phyloP scores from a whole-genome alignment of 257 asterid species.

The Buddleja alternifolia region DNA sequence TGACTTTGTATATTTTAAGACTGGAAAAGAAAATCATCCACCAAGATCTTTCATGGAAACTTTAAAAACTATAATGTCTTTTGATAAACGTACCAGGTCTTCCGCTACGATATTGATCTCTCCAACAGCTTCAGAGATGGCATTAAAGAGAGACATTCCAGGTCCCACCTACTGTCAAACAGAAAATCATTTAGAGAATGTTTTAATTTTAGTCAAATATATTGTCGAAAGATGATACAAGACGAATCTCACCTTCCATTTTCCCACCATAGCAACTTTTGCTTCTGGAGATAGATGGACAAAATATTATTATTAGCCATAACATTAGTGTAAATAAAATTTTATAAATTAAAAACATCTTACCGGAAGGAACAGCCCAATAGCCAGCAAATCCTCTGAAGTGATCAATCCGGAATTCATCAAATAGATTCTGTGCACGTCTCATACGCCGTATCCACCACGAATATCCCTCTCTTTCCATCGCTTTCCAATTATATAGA shows the following conservation, averaged over 20 bases:
- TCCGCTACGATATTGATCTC: slow-evolving; percentile 91
- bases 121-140: slow-evolving; percentile 75
- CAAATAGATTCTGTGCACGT: slow-evolving; percentile 88
- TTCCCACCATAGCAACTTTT: slow-evolving; percentile 76
- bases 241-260: slow-evolving; percentile 80
- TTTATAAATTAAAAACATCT: slow-evolving; percentile 32
- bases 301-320: slow-evolving; percentile 18
- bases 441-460: slow-evolving; percentile 90
- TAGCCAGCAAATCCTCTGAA: slow-evolving; percentile 98
- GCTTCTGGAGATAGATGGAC: slow-evolving; percentile 65
- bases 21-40: not conserved
- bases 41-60: not conserved
- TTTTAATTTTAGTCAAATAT: slow-evolving; percentile 27
- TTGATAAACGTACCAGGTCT: slow-evolving; percentile 76
- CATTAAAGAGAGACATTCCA: slow-evolving; percentile 81
- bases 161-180: slow-evolving; percentile 86
- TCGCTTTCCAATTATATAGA: slow-evolving; percentile 92
- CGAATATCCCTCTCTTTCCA: slow-evolving; percentile 86
- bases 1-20: not conserved
- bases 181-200: slow-evolving; percentile 38
- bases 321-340: slow-evolving; percentile 22
- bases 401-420: slow-evolving; percentile 96
- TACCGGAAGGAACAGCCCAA: slow-evolving; percentile 99
- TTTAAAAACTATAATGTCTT: slow-evolving; percentile 1
- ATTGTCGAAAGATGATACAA: slow-evolving; percentile 15